Base-by-base conservation (phyloP, 441 rosid genomes). In the Euphorbia celastroides region DNA sequence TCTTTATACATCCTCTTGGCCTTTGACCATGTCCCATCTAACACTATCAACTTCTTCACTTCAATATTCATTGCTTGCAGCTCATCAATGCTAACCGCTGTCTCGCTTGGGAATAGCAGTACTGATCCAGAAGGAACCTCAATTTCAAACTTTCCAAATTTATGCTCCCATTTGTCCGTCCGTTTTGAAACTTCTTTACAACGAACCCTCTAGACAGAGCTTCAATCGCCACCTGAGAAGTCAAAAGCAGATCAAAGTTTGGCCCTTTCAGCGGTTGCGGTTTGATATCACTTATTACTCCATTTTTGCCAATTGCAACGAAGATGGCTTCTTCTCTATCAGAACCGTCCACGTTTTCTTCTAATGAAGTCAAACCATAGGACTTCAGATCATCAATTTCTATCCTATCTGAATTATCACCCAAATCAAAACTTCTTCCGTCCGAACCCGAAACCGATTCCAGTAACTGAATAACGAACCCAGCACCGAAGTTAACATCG, bases 11-110 rank as follows among this genome's bases (percentile, higher is more conserved):
- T 79, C 61, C 93, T 84, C 77, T 77, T 84, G 0, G 93, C 97
- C 81, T 90, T 92, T 0, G 84, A 64, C 98, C 93, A 90, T 0
- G 93, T 92, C 68, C 96, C 97, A 57, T 92, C 97, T 64, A 90
- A 78, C 67, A 87, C 88, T 58, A 92, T 83, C 83, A 92, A 80
- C 67, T 83, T 90, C 79, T 72, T 85, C 66, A 82, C 79, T 67
- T 82, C 72, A n/a, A 80, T 56, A 16, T 75, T 71, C 76, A 70
- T 76, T 28, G 62, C 83, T 71, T 68, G 68, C 48, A 90, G 77
- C 34, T 77, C 86, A 16, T 60, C 80, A 67, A 83, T 73, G 55
- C 79, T 65, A 38, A 86, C 66, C 0, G 89, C 85, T 36, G 72
- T 70, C 26, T 86, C 79, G 36, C 90, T 82, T 0, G 96, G 98